Percentiles rank a stretch among this genome's conserved stretches.
Evolutionary conservation across 257 asterid genomes (phyloP).

Genomic region (Misopates orontium): DNA sequence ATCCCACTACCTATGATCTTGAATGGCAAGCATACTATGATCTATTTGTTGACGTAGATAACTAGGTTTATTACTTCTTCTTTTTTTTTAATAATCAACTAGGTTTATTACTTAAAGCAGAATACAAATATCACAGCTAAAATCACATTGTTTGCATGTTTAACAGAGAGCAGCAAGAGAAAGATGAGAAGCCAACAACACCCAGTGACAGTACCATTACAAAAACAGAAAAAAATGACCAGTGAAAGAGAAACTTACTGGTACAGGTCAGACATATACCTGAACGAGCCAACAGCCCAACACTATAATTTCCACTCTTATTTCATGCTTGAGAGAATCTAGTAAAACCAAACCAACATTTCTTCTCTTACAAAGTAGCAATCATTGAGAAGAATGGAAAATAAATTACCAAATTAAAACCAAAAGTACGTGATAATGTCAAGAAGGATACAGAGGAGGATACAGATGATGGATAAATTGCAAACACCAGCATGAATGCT

Average conservation of each 20-base stretch:
- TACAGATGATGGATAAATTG: slow-evolving; percentile 59
- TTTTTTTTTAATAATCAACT: not conserved
- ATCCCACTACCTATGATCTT: not conserved
- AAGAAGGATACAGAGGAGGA: slow-evolving; percentile 87
- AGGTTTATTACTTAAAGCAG: slow-evolving; percentile 5
- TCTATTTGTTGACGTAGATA: not conserved
- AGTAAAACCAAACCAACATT: slow-evolving; percentile 18
- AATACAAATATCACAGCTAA: not conserved
- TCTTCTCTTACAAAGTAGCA: not conserved
- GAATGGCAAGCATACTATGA: not conserved
- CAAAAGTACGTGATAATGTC: slow-evolving; percentile 11
- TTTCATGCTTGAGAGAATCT: slow-evolving; percentile 23
- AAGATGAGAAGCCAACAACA: slow-evolving; percentile 12
- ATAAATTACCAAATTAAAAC: slow-evolving; percentile 9
- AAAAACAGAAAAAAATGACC: not conserved
- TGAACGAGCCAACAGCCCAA: slow-evolving; percentile 22
- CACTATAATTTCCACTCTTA: slow-evolving; percentile 21
- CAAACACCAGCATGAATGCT: slow-evolving; percentile 51
- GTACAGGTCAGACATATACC: slow-evolving; percentile 23
- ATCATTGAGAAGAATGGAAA: slow-evolving; percentile 2
- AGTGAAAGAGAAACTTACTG: not conserved
- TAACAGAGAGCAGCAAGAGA: not conserved
- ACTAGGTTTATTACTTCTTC: not conserved
- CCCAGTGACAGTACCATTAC: not conserved
- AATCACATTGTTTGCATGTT: not conserved